A percentile compares a stretch with the other conserved stretches of the same genome.
Evolutionary conservation across 345 rosid species (phyloP).

Genomic region (Citrus glauca): DNA sequence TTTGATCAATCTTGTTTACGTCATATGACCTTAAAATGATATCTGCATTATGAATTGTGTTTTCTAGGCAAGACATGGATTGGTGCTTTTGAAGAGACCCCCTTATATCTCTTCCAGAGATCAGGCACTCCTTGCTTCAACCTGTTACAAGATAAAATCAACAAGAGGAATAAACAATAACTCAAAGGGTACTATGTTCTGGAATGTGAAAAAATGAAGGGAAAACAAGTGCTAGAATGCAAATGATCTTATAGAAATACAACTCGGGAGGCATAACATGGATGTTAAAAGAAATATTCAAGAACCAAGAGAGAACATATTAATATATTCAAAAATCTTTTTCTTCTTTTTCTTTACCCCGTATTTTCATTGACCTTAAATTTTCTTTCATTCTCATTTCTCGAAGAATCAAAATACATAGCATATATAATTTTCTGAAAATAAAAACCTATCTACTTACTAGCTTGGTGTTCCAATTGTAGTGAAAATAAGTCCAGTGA

Average conservation of each 20-base stretch:
- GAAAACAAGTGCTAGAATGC: not conserved
- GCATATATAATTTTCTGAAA: not conserved
- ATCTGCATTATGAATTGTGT: conserved; percentile 90
- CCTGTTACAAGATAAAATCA: too few species aligned
- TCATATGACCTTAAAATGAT: conserved; percentile 74
- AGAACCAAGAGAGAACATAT: not conserved
- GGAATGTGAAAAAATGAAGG: not conserved
- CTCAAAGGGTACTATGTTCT: not conserved
- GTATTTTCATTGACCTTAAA: not conserved
- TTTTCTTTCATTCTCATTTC: not conserved
- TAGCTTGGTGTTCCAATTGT: not conserved
- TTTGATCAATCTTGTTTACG: conserved; percentile 91
- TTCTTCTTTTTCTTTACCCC: not conserved
- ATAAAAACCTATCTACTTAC: not conserved
- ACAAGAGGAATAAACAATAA: not conserved
- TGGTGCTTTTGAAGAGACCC: too few species aligned
- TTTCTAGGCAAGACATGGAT: conserved; percentile 52
- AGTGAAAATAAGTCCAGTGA: not conserved
- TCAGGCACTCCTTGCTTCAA: too few species aligned
- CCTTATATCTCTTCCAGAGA: conserved; percentile 84
- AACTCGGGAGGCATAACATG: not conserved
- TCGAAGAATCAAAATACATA: not conserved
- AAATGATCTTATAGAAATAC: not conserved
- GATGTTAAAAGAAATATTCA: not conserved
- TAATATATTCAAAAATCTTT: not conserved